Conservation (phyloP, 805 yeast species). For the Candida nonsorbophila region DNA sequence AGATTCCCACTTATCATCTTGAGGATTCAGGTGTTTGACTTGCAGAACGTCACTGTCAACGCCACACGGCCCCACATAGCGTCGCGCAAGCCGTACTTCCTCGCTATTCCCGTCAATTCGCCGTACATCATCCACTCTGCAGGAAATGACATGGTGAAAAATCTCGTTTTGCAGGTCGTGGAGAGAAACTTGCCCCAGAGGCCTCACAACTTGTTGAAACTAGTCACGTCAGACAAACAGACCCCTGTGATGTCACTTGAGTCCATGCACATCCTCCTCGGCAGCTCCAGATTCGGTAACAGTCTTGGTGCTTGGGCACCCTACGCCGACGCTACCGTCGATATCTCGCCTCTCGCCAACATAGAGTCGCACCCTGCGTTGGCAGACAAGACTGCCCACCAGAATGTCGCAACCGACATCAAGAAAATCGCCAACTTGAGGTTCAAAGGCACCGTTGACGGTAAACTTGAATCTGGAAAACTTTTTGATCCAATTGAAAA, state of each 20-base stretch:
- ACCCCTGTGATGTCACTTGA: conserved; percentile 41
- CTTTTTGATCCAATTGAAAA: conserved; percentile 42
- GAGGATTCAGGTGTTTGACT: conserved; percentile 66
- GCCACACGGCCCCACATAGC: conserved; percentile 35
- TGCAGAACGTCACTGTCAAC: conserved; percentile 12
- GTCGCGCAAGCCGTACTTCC: conserved; percentile 57
- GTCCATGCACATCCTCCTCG: conserved; percentile 53
- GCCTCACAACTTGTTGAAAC: conserved; percentile 34
- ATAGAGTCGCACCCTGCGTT: conserved; percentile 37
- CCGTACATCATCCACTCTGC: conserved; percentile 60
- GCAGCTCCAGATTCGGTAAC: conserved; percentile 55
- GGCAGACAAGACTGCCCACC: conserved; percentile 1
- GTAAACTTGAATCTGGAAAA: conserved; percentile 25
- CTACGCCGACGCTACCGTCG: conserved; percentile 65
- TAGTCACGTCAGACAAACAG: conserved; percentile 33
- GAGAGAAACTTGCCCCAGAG: conserved; percentile 46
- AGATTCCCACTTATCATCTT: conserved; percentile 53
- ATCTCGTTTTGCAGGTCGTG: conserved; percentile 56
- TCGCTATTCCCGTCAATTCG: conserved; percentile 64
- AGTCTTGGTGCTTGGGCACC: conserved; percentile 70
- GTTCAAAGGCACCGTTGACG: conserved; percentile 54
- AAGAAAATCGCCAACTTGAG: conserved; percentile 46
- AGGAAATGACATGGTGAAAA: conserved; percentile 36
- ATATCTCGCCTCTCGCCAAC: conserved; percentile 56
- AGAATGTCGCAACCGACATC: conserved; percentile 11